A percentile compares a stretch with the other conserved stretches of the same genome.
phyloP scores from a whole-genome alignment of 2,329 filamentous ascomycete species.

The Metarhizium humberi region DNA sequence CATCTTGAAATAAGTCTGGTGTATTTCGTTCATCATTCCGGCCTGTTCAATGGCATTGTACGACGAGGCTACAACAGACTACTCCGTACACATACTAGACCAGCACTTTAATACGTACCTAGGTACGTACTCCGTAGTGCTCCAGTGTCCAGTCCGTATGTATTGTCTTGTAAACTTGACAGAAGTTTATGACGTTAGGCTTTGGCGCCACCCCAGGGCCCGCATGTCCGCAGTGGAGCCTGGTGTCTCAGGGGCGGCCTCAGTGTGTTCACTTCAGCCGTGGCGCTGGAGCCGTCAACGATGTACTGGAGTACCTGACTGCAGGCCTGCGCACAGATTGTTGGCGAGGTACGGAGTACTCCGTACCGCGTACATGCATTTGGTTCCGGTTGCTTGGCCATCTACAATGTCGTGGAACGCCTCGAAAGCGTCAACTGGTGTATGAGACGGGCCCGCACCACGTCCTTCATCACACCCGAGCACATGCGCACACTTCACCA shows the following conservation, averaged over 20 bases:
- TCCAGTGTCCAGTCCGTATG: too few relatives aligned
- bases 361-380: not conserved
- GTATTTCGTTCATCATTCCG: too few relatives aligned
- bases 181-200: too few relatives aligned
- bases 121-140: too few relatives aligned
- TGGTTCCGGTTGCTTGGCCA: not conserved
- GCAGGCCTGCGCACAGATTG: too few relatives aligned
- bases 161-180: too few relatives aligned
- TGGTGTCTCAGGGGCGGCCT: not conserved
- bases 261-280: not conserved
- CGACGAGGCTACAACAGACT: too few relatives aligned
- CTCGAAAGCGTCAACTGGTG: not conserved
- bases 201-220: not conserved
- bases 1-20: too few relatives aligned
- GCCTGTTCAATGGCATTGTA: too few relatives aligned
- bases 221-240: not conserved
- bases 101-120: too few relatives aligned
- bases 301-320: not conserved
- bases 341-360: not conserved
- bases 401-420: not conserved
- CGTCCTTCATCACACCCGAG: conserved; percentile 1
- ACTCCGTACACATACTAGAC: too few relatives aligned
- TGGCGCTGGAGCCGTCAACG: not conserved
- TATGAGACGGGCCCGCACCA: not conserved
- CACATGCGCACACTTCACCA: too few relatives aligned